These are phyloP conservation scores for Hypoxylon sp. DNA, from an alignment of 2,329 filamentous ascomycete genomes.

Conservation along the genomic window DNA sequence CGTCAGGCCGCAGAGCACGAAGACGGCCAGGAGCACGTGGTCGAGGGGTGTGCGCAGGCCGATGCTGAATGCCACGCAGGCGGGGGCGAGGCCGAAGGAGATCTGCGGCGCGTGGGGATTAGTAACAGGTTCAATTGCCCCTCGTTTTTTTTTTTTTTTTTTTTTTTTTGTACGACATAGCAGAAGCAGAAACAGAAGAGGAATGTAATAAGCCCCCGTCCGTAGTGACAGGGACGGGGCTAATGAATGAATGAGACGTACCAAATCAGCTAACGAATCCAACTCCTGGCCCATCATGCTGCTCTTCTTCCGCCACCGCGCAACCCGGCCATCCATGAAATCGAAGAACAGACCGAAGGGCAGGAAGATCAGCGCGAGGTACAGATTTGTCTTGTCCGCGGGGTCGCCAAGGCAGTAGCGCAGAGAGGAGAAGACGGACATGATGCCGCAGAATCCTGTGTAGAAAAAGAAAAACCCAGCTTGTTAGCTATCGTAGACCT, in stretches of 20 bases:
- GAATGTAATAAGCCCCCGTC: no score
- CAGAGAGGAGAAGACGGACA: slow-evolving; percentile 96
- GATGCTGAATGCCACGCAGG: slow-evolving; percentile 88
- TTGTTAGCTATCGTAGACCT: slow-evolving; percentile 21
- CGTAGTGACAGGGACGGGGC: slow-evolving; percentile 7
- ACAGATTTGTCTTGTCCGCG: slow-evolving; percentile 77
- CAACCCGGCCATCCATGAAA: slow-evolving; percentile 97
- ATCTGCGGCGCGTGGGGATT: slow-evolving; percentile 69
- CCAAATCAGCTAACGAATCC: slow-evolving; percentile 94
- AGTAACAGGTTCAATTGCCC: not conserved
- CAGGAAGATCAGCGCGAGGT: slow-evolving; percentile 87
- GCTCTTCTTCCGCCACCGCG: slow-evolving; percentile 96
- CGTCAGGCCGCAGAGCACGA: slow-evolving; percentile 94
- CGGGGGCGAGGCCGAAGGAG: slow-evolving; percentile 93
- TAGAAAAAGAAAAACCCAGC: slow-evolving; percentile 13
- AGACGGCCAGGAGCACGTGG: slow-evolving; percentile 84
- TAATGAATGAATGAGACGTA: slow-evolving; percentile 61
- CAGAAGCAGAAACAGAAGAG: not conserved
- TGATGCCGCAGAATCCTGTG: slow-evolving; percentile 85
- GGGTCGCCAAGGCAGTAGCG: slow-evolving; percentile 88
- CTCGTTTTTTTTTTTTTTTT: not conserved
- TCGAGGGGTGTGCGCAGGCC: slow-evolving; percentile 88
- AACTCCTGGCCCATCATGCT: slow-evolving; percentile 98
- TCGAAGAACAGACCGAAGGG: slow-evolving; percentile 97
- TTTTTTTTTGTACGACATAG: not conserved